Conservation (phyloP, 2,329 filamentous ascomycete species). For the Cryphonectria naterciae region DNA sequence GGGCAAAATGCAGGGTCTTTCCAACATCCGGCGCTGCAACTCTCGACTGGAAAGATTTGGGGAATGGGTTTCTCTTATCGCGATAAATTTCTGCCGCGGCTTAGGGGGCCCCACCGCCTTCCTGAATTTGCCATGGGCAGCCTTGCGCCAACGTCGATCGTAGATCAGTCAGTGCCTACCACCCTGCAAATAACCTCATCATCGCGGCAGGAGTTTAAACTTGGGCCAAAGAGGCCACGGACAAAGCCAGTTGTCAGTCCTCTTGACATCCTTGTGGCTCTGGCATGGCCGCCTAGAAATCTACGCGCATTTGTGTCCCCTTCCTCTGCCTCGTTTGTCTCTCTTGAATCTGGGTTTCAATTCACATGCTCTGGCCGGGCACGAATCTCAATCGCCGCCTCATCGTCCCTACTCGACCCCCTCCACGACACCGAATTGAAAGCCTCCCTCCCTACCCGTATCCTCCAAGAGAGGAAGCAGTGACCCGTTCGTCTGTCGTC, state of each 20-base stretch:
- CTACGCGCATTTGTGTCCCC: not conserved
- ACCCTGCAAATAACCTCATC: not conserved
- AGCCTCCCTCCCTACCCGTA: not conserved
- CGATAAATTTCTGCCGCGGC: conserved; percentile 11
- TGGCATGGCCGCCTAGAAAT: not conserved
- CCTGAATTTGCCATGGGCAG: conserved; percentile 13
- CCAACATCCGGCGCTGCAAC: not conserved
- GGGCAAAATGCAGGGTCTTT: conserved; percentile 13
- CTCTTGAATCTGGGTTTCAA: not conserved
- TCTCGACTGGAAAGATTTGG: conserved; percentile 5
- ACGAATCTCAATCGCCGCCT: not conserved
- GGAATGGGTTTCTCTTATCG: conserved; percentile 3
- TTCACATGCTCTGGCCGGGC: not conserved
- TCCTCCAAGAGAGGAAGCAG: not conserved
- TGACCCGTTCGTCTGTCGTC: not conserved
- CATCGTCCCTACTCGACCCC: not conserved
- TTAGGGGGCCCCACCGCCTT: conserved; percentile 11
- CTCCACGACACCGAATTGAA: not conserved
- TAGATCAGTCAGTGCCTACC: not conserved
- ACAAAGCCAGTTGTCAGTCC: conserved; percentile 16
- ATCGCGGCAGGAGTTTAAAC: conserved; percentile 6
- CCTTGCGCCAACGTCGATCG: conserved; percentile 17
- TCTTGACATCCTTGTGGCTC: conserved; percentile 1
- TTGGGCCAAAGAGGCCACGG: conserved; percentile 14
- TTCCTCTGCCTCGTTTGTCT: not conserved